A percentile compares a stretch with the other conserved stretches of the same genome.
These are phyloP conservation scores for Claviceps sp. DNA, from an alignment of 2,329 filamentous ascomycete genomes.

Conservation along the genomic window DNA sequence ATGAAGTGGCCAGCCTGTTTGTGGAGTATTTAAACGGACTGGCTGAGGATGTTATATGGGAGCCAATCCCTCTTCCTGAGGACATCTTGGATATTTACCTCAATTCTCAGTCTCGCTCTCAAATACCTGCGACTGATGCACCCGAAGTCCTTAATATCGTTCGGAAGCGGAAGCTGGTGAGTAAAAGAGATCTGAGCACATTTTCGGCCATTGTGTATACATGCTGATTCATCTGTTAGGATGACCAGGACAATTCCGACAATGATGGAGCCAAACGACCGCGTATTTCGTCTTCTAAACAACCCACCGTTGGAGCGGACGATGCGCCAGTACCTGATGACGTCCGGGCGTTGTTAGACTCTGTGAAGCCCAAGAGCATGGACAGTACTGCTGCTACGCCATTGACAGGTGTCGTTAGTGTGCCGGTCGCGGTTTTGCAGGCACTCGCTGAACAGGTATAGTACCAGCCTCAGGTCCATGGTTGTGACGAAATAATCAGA, in stretches of 20 bases:
- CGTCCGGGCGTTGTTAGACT: slow-evolving; percentile 17
- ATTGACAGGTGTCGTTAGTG: slow-evolving; percentile 11
- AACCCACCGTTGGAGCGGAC: slow-evolving; percentile 11
- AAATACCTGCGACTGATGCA: slow-evolving; percentile 11
- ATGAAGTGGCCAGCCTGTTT: slow-evolving; percentile 34
- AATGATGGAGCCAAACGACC: slow-evolving; percentile 16
- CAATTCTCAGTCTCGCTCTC: slow-evolving; percentile 23
- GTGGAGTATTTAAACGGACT: slow-evolving; percentile 28
- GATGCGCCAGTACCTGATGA: slow-evolving; percentile 20
- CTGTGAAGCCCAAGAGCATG: slow-evolving; percentile 7
- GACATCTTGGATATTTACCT: slow-evolving; percentile 35
- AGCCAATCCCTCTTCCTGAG: slow-evolving; percentile 32
- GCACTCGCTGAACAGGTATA: slow-evolving; percentile 25
- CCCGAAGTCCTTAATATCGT: slow-evolving; percentile 13
- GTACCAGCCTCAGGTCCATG: not conserved
- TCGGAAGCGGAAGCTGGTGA: slow-evolving; percentile 37
- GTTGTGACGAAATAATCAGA: not conserved
- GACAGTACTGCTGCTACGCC: slow-evolving; percentile 3
- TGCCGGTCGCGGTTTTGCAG: slow-evolving; percentile 24
- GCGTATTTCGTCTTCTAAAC: slow-evolving; percentile 13
- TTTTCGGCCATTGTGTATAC: not conserved
- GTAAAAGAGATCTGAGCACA: slow-evolving; percentile 8
- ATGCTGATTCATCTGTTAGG: not conserved
- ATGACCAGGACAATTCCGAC: slow-evolving; percentile 19
- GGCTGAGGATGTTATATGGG: slow-evolving; percentile 29